Conservation (phyloP, 495 filamentous ascomycete genomes). For the Penicillium daleae region DNA sequence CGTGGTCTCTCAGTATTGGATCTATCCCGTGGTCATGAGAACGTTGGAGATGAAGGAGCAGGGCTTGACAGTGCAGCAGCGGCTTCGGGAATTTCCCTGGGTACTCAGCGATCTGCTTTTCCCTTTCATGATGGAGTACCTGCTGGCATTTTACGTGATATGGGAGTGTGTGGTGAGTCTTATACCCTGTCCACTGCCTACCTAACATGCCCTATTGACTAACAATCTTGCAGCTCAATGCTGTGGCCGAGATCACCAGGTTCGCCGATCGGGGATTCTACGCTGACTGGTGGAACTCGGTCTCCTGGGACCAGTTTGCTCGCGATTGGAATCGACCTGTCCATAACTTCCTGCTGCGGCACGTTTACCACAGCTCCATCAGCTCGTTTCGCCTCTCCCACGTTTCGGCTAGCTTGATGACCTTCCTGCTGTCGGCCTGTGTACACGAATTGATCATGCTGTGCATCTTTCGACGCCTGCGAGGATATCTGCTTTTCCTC, state of each 20-base stretch:
- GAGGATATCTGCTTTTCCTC: slow-evolving; percentile 69
- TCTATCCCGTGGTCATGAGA: slow-evolving; percentile 69
- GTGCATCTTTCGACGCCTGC: slow-evolving; percentile 74
- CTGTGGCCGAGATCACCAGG: slow-evolving; percentile 69
- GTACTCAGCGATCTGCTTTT: slow-evolving; percentile 71
- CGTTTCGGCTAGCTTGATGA: slow-evolving; percentile 71
- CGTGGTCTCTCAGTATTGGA: slow-evolving; percentile 52
- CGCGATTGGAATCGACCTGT: slow-evolving; percentile 77
- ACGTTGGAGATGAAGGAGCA: slow-evolving; percentile 66
- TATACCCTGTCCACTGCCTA: neutral
- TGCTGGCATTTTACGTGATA: slow-evolving; percentile 67
- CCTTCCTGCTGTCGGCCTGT: slow-evolving; percentile 69
- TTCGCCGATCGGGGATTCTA: slow-evolving; percentile 83
- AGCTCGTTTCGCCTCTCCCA: slow-evolving; percentile 68
- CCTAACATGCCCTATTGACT: neutral
- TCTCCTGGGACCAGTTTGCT: slow-evolving; percentile 60
- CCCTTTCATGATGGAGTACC: slow-evolving; percentile 75
- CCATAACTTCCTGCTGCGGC: slow-evolving; percentile 71
- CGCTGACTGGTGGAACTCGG: slow-evolving; percentile 69
- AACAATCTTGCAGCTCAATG: slow-evolving; percentile 55
- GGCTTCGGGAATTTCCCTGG: slow-evolving; percentile 69
- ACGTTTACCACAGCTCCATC: slow-evolving; percentile 76
- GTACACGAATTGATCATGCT: slow-evolving; percentile 79
- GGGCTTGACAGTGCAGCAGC: slow-evolving; percentile 58
- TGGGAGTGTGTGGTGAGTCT: slow-evolving; percentile 68